Conservation (phyloP, 257 asterid species). For the Capsicum rhomboideum region DNA sequence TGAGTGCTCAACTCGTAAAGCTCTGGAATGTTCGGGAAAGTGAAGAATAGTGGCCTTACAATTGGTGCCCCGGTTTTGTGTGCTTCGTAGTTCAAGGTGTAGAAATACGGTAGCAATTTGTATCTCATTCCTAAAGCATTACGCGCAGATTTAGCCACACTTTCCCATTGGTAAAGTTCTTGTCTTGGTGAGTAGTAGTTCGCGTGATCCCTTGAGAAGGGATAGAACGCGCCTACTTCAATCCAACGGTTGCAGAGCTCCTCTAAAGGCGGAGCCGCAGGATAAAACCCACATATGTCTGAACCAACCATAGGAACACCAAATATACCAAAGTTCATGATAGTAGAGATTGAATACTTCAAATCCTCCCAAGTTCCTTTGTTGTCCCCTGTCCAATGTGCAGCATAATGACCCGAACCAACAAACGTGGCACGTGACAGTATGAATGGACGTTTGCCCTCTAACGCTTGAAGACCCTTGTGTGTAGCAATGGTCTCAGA, state of each 20-base stretch:
- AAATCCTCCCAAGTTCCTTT: slow-evolving; percentile 90
- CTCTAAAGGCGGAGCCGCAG: slow-evolving; percentile 50
- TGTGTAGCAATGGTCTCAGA: slow-evolving; percentile 81
- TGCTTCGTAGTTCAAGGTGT: slow-evolving; percentile 80
- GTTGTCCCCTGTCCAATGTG: slow-evolving; percentile 98
- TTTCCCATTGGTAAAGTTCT: slow-evolving; percentile 94
- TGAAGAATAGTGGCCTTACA: slow-evolving; percentile 77
- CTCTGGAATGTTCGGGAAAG: slow-evolving; percentile 44
- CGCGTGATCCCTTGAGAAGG: slow-evolving; percentile 93
- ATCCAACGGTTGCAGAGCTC: slow-evolving; percentile 99
- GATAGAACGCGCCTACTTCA: slow-evolving; percentile 88
- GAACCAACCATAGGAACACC: slow-evolving; percentile 99
- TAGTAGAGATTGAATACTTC: slow-evolving; percentile 68
- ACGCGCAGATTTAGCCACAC: slow-evolving; percentile 84
- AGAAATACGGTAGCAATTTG: slow-evolving; percentile 62
- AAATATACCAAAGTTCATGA: slow-evolving; percentile 77
- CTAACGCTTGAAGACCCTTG: slow-evolving; percentile 53
- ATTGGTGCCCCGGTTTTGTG: slow-evolving; percentile 77
- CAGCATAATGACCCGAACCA: slow-evolving; percentile 79
- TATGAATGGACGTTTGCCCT: slow-evolving; percentile 87
- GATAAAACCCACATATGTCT: slow-evolving; percentile 94
- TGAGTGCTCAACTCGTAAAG: slow-evolving; percentile 74
- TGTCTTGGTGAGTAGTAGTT: slow-evolving; percentile 84
- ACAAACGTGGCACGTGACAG: slow-evolving; percentile 71
- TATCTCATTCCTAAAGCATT: slow-evolving; percentile 92